Base-by-base conservation (phyloP, 148 eudicot species). In the Bassia scoparia region DNA sequence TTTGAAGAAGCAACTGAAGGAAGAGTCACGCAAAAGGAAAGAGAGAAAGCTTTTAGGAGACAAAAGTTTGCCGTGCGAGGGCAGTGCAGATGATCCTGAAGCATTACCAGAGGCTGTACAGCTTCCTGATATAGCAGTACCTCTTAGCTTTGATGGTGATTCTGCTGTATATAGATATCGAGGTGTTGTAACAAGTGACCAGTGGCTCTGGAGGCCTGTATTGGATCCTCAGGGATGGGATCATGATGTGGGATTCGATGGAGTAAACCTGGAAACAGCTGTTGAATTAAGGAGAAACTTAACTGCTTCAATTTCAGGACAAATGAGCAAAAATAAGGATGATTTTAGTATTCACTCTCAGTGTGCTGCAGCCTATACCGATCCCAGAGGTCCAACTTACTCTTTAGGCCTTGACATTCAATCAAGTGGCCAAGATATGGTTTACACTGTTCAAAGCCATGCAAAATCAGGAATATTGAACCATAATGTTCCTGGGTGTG, bases 151-250 rank as follows among this genome's bases (percentile, higher is more conserved):
- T 63, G 96, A 92, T 78, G 85, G 95, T 14, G 89, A 86, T 84
- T 86, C 73, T 60, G 89, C 89, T 30, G 68, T 82, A 30, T 84
- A 96, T 76, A 84, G 97, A 80, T 96, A 85, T 63, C 96, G 92
- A 33, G 89, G 87, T 58, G 64, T 92, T 26, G 76, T 92, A 31
- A 86, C 87, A 7, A 78, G 81, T 59, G 94, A 96, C 18, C 87
- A 82, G 76, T 86, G 82, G 92, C 81, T 90, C 7, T 90, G 91
- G 62, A 87, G 97, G 65, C 99, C 99, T 0, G 97, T 92, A 62
- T 79, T 90, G 52, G 96, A 96, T 80, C 91, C 88, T 7, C 88
- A 88, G 34, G 97, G 97, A 70, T 96, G 99, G 99, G 99, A 96
- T 61, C 96, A 89, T 69, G 99, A 96, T 44, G 90, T 96, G 64